Percentiles rank a stretch among this genome's conserved stretches.
Conservation (phyloP, 2,329 filamentous ascomycete genomes). For the Aspergillus pseudoviridinutans region DNA sequence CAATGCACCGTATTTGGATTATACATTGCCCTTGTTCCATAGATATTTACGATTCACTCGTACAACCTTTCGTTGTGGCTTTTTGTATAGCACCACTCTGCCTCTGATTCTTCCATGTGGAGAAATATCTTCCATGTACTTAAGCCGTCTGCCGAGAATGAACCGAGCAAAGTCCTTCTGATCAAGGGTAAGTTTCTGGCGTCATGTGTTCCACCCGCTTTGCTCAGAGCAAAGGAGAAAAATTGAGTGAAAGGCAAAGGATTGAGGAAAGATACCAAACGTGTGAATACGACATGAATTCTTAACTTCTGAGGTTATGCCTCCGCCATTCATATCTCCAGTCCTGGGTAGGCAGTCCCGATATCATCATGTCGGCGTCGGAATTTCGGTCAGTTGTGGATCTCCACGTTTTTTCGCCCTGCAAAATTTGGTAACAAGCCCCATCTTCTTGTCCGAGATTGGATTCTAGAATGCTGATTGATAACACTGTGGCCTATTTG, state of each 20-base stretch:
- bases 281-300: not conserved
- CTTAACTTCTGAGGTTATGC: not conserved
- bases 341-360: not conserved
- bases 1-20: not conserved
- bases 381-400: not conserved
- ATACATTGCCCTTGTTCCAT: not conserved
- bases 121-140: not conserved
- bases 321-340: not conserved
- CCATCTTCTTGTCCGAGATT: not conserved
- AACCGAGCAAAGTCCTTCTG: not conserved
- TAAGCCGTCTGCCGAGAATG: not conserved
- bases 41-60: not conserved
- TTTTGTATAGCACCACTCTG: not conserved
- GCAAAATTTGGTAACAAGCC: not conserved
- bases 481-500: not conserved
- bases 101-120: not conserved
- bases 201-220: not conserved
- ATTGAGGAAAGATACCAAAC: not conserved
- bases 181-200: not conserved
- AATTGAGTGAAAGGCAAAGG: not conserved
- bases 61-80: not conserved
- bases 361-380: not conserved
- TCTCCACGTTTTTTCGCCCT: not conserved
- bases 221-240: not conserved
- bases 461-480: not conserved